Evolutionary conservation across 306 rosid species (phyloP), one percentile per base, ranked within the genome.

Genomic region (Prunus padus): DNA sequence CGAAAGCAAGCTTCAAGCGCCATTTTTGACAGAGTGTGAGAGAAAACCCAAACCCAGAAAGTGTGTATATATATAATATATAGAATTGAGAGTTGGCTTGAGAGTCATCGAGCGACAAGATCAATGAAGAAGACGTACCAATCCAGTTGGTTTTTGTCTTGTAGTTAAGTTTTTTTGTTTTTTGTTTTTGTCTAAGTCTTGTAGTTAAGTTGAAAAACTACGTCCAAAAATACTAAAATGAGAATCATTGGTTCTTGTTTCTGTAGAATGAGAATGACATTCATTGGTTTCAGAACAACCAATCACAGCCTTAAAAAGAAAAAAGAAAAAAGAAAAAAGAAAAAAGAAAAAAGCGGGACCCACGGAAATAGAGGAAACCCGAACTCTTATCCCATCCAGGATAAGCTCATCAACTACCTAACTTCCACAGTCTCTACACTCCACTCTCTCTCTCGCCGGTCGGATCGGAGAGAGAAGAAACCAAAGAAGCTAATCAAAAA

Each of bases 311-410:
- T 14, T 20, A 10, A 3, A 3, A 6, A 37, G 42, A 37, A 37
- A 1, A 3, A 31, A 40, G 56, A n/a, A 1, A 3, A 14, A 55
- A 16, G 8, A 10, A 3, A n/a, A 6, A 37, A 9, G 7, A 37
- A 1, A 3, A 31, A 40, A 20, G 8, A 1, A 3, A 14, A 55
- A 16, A 4, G 14, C 33, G 74, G 85, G 86, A 63, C 88, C 89
- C 80, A 78, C 75, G 75, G 65, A 64, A 75, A 83, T 83, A 85
- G 56, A 19, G 72, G 69, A 78, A 67, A 65, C 69, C 20, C 0
- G 75, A 82, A 55, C 6, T 54, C 84, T 85, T 82, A 89, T 81
- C 90, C 74, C 52, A 82, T 79, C 86, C 68, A 47, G 82, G 84
- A 84, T 83, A 71, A 72, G 78, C 75, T 51, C 42, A 15, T 28